These are phyloP conservation scores for Penicillium sp. DNA, from an alignment of 2,329 filamentous ascomycete species.

Conservation along the genomic window DNA sequence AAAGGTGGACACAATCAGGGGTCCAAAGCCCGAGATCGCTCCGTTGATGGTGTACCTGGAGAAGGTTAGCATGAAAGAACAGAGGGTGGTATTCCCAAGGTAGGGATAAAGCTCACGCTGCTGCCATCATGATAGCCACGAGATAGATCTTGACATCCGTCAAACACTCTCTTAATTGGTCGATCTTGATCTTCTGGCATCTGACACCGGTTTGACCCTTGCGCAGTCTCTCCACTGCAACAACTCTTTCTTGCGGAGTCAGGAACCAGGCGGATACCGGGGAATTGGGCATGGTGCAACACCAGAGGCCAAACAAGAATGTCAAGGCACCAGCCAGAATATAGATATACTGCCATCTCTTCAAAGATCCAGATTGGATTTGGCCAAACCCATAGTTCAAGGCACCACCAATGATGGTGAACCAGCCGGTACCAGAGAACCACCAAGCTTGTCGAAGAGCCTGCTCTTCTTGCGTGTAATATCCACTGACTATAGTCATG, in stretches of 20 bases:
- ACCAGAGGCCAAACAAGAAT: slow-evolving; percentile 61
- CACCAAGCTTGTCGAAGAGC: slow-evolving; percentile 63
- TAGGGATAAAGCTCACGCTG: slow-evolving; percentile 44
- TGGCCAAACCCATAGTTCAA: slow-evolving; percentile 67
- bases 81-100: background rate
- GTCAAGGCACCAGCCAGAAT: slow-evolving; percentile 62
- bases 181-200: slow-evolving; percentile 57
- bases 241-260: slow-evolving; percentile 57
- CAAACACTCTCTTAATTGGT: slow-evolving; percentile 57
- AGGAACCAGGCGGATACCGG: slow-evolving; percentile 68
- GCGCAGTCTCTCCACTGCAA: slow-evolving; percentile 61
- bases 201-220: slow-evolving; percentile 61
- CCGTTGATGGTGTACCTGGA: slow-evolving; percentile 65
- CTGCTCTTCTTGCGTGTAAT: slow-evolving; percentile 65
- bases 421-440: slow-evolving; percentile 57
- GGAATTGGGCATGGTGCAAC: slow-evolving; percentile 63
- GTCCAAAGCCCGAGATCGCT: slow-evolving; percentile 66
- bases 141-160: slow-evolving; percentile 62
- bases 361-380: slow-evolving; percentile 53
- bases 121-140: slow-evolving; percentile 64
- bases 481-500: slow-evolving; percentile 60
- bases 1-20: slow-evolving; percentile 68
- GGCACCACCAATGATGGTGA: slow-evolving; percentile 60
- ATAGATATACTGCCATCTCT: slow-evolving; percentile 68
- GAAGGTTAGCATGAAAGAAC: background rate